Percentiles rank a stretch among this genome's conserved stretches.
Conservation (phyloP, 148 eudicot species). For the Salicornia ramosissima region DNA sequence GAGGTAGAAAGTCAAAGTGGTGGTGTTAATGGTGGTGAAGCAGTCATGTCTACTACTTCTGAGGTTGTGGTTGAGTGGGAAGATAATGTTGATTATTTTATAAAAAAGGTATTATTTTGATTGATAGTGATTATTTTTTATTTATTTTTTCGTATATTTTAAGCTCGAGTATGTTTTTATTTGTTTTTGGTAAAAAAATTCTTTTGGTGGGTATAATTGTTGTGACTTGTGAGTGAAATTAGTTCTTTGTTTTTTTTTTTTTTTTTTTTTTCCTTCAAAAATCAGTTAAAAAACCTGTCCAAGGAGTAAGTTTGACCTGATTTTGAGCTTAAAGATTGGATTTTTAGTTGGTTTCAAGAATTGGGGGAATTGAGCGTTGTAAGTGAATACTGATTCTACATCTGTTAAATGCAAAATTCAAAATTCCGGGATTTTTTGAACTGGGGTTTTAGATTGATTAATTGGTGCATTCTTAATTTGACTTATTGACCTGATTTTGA, state of each 20-base stretch:
- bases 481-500: neutral
- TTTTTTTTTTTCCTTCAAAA: no score
- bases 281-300: no score
- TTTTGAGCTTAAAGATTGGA: neutral
- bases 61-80: constrained; percentile 54
- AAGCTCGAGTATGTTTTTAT: no score
- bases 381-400: neutral
- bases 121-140: neutral
- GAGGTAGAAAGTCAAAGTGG: constrained; percentile 26
- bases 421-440: neutral
- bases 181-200: no score
- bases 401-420: neutral
- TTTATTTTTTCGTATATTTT: neutral
- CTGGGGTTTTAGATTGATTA: neutral
- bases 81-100: constrained; percentile 65
- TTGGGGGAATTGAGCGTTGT: no score
- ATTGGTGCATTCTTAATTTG: neutral
- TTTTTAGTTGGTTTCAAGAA: neutral
- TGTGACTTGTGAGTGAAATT: no score
- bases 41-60: constrained; percentile 21
- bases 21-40: constrained; percentile 6
- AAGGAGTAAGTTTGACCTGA: neutral
- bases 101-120: constrained; percentile 52
- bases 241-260: no score
- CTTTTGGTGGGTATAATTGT: no score